A percentile compares a stretch with the other conserved stretches of the same genome.
phyloP scores from a whole-genome alignment of 164 flowering plant species.

The Dillenia suffruticosa region DNA sequence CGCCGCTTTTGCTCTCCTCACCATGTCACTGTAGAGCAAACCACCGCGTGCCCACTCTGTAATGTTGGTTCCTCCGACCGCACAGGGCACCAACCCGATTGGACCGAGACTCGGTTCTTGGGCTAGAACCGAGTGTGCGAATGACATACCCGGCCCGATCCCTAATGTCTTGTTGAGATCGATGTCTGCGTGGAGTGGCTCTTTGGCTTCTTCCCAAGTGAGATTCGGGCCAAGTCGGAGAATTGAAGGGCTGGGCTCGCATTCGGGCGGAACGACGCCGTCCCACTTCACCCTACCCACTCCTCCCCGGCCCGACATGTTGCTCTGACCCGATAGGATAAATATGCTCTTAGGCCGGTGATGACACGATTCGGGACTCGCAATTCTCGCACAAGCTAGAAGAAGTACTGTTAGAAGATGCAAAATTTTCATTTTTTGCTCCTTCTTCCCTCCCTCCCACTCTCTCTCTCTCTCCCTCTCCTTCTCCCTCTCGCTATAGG shows the following conservation, averaged over 20 bases:
- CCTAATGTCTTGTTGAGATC: conserved; percentile 58
- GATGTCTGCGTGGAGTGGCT: conserved; percentile 72
- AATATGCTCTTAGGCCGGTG: conserved; percentile 26
- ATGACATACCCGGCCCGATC: conserved; percentile 80
- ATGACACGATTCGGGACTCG: not conserved
- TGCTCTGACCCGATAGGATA: conserved; percentile 76
- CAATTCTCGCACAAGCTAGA: conserved; percentile 13
- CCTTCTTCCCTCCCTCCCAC: not conserved
- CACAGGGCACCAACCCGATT: conserved; percentile 80
- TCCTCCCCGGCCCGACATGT: conserved; percentile 85
- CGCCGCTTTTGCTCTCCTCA: conserved; percentile 41
- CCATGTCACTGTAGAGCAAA: conserved; percentile 37
- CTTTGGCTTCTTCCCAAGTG: conserved; percentile 57
- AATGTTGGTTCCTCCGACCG: conserved; percentile 69
- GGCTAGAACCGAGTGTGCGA: conserved; percentile 41
- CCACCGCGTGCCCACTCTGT: conserved; percentile 60
- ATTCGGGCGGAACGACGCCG: conserved; percentile 50
- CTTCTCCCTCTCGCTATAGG: no score
- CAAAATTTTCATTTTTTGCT: conserved; percentile 11
- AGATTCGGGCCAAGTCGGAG: conserved; percentile 39
- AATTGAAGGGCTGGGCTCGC: conserved; percentile 37
- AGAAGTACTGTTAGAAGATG: conserved; percentile 10
- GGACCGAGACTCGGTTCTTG: conserved; percentile 24
- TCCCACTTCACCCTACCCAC: conserved; percentile 53
- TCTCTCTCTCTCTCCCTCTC: no score